Evolutionary conservation across 306 rosid species (phyloP).

Genomic region (Prosopis cineraria): DNA sequence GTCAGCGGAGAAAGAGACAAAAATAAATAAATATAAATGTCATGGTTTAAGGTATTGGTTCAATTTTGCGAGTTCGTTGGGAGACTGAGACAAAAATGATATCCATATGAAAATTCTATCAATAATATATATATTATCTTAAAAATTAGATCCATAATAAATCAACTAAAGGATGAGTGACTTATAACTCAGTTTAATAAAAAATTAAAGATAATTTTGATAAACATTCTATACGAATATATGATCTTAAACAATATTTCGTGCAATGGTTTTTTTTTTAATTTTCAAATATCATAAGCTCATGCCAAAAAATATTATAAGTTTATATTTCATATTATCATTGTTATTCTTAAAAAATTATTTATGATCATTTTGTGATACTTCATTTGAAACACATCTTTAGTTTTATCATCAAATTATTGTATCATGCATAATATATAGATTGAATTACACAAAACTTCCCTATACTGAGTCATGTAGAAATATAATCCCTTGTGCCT

Average conservation of each 20-base stretch:
- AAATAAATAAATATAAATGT: background rate
- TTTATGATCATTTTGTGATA: background rate
- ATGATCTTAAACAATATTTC: background rate
- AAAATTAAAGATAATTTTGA: background rate
- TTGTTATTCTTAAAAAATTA: background rate
- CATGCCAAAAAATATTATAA: background rate
- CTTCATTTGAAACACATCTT: background rate
- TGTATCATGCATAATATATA: background rate
- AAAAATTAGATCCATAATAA: background rate
- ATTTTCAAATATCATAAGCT: background rate
- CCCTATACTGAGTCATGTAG: too few relatives aligned
- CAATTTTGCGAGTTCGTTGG: background rate
- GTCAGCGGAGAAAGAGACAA: background rate
- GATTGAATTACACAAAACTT: too few relatives aligned
- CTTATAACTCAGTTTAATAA: background rate
- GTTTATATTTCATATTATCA: background rate
- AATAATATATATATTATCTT: background rate
- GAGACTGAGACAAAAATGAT: background rate
- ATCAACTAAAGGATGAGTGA: background rate
- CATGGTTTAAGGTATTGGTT: background rate
- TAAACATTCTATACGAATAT: background rate
- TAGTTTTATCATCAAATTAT: background rate
- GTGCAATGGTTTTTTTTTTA: background rate
- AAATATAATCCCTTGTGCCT: too few relatives aligned
- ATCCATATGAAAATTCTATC: background rate